Evolutionary conservation across 768 basidiomycete species (phyloP).

Genomic region (Calocybe gangraenosa): DNA sequence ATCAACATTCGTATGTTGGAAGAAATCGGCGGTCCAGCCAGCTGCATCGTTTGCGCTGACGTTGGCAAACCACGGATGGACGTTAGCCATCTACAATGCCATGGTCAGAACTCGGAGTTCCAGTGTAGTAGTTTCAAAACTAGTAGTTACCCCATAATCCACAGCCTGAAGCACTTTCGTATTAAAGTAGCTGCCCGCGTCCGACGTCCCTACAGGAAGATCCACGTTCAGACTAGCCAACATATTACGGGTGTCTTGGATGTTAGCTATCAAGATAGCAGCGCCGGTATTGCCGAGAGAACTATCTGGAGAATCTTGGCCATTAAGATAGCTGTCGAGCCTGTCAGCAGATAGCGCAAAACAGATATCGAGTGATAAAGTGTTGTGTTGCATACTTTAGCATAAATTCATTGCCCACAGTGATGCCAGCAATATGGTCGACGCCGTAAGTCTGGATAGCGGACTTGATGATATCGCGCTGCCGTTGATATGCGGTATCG

Average conservation of each 20-base stretch:
- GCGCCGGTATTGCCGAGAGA: constrained; percentile 60
- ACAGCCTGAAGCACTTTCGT: constrained; percentile 55
- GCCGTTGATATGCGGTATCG: constrained; percentile 62
- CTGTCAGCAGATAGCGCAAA: constrained; percentile 2
- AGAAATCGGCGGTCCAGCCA: constrained; percentile 80
- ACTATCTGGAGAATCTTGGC: constrained; percentile 51
- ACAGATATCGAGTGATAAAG: not conserved
- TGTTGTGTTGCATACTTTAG: constrained; percentile 52
- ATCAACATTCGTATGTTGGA: constrained; percentile 58
- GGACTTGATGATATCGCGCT: constrained; percentile 59
- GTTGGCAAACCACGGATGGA: constrained; percentile 94
- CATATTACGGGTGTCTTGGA: constrained; percentile 61
- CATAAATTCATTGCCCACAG: constrained; percentile 91
- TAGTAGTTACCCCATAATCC: constrained; percentile 61
- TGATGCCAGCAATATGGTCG: constrained; percentile 72
- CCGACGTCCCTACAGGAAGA: constrained; percentile 72
- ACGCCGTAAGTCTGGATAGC: constrained; percentile 78
- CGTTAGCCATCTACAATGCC: constrained; percentile 68
- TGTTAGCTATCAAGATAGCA: constrained; percentile 56
- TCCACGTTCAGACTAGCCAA: constrained; percentile 50
- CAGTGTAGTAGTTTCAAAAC: not conserved
- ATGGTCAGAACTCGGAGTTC: constrained; percentile 1
- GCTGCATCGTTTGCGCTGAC: constrained; percentile 64
- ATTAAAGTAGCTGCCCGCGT: constrained; percentile 87
- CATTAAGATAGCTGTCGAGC: constrained; percentile 53